phyloP scores from a whole-genome alignment of 306 rosid genomes.

The Benincasa hispida region DNA sequence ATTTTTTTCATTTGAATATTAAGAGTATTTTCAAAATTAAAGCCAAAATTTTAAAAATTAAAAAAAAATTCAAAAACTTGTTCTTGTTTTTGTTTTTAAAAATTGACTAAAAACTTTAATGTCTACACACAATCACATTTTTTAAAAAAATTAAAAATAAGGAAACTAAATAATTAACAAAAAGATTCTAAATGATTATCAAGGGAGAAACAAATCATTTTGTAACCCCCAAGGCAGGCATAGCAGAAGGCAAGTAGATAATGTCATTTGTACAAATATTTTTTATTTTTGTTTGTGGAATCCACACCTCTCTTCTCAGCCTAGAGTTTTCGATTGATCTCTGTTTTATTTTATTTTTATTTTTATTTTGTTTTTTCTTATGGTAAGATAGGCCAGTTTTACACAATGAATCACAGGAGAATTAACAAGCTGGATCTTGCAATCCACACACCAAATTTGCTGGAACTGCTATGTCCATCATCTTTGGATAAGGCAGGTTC shows the following conservation, averaged over 20 bases:
- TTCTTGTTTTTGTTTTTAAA: too few species aligned
- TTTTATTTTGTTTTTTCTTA: too few species aligned
- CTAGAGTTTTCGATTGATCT: not conserved
- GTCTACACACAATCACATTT: too few species aligned
- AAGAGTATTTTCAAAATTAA: too few species aligned
- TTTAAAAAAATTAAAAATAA: too few species aligned
- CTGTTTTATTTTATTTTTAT: not conserved
- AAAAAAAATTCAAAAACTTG: too few species aligned
- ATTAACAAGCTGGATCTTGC: conserved; percentile 27
- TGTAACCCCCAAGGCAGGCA: not conserved
- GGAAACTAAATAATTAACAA: too few species aligned
- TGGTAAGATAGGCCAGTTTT: not conserved
- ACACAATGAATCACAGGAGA: not conserved
- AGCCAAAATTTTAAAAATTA: too few species aligned
- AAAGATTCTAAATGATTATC: too few species aligned
- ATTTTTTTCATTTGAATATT: too few species aligned
- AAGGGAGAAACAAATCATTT: not conserved
- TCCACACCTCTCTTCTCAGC: not conserved
- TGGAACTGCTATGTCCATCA: conserved; percentile 88
- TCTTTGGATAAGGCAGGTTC: conserved; percentile 75
- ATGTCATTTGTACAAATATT: not conserved
- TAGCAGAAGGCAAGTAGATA: not conserved
- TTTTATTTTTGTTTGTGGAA: not conserved
- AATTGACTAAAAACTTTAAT: too few species aligned
- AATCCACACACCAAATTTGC: conserved; percentile 80